Base-by-base conservation (phyloP, 2,329 filamentous ascomycete species). In the Claviceps capensis region DNA sequence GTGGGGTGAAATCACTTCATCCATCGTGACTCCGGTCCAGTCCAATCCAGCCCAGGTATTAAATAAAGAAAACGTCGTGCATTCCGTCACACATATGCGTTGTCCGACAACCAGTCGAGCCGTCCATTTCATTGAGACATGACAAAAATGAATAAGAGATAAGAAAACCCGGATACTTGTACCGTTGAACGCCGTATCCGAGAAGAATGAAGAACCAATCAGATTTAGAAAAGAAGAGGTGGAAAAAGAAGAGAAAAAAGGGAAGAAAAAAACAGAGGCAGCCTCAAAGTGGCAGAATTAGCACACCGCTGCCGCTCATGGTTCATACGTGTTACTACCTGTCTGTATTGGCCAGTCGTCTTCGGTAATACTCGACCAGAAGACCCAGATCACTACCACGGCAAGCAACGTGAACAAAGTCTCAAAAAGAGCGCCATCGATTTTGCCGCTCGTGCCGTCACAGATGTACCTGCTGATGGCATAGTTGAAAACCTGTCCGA, bases 281-380 rank as follows among this genome's bases (percentile, higher is more conserved):
- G 43, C 2, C 40, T 22, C 50, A 52, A 49, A 50, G 19, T 53
- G 44, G 2, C 8, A 47, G 42, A 52, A 38, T n/a, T 42, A 23
- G 41, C 46, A 44, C n/a, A 30, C 30, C 51, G 13, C 46, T 30
- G 16, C 19, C 38, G 49, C 44, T 44, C 23, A 51, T 59, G 55
- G 63, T 50, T 71, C 67, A 57, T 77, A 77, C 49, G 68, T 59
- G 46, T 59, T 65, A 52, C 66, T 66, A 9, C 22, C 22, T 22
- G 67, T 68, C 37, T 74, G 71, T 68, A 78, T 77, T 17, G 90
- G 88, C 93, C 93, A 98, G 72, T 96, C 91, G 63, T 98, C 93
- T 70, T 98, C 93, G 16, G 93, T 98, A 62, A 98, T 98, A 71
- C 89, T 96, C 47, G 89, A 95, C 93, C 93, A 98, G 75, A 98